Evolutionary conservation across 2,329 filamentous ascomycete species (phyloP).

Genomic region (Stachybotrys elegans): DNA sequence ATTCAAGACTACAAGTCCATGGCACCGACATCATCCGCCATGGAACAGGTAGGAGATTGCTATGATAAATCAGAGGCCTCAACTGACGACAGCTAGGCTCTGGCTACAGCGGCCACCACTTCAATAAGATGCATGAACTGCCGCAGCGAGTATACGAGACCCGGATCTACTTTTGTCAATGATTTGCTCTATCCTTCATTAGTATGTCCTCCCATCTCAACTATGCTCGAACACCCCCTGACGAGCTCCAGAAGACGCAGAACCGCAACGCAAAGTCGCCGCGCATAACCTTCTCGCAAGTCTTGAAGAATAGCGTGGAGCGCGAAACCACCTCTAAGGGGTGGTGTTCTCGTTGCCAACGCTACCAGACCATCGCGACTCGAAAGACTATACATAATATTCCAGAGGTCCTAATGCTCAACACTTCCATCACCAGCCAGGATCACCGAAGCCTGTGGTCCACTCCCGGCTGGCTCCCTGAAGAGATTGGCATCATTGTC

Average conservation of each 20-base stretch:
- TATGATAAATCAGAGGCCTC: background rate
- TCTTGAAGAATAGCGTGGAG: constrained; percentile 90
- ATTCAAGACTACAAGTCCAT: constrained; percentile 70
- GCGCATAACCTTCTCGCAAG: constrained; percentile 73
- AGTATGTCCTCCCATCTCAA: too few species aligned
- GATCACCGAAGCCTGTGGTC: constrained; percentile 82
- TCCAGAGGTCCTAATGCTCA: constrained; percentile 83
- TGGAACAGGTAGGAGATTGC: constrained; percentile 57
- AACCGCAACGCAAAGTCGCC: constrained; percentile 44
- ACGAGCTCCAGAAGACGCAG: constrained; percentile 40
- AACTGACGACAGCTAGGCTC: constrained; percentile 26
- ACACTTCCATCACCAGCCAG: constrained; percentile 67
- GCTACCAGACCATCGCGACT: constrained; percentile 83
- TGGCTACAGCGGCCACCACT: constrained; percentile 66
- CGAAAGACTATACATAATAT: constrained; percentile 78
- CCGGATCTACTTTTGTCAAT: constrained; percentile 75
- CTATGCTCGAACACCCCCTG: too few species aligned
- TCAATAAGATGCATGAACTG: constrained; percentile 83
- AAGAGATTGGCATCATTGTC: constrained; percentile 89
- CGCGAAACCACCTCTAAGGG: constrained; percentile 82
- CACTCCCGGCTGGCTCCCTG: constrained; percentile 83
- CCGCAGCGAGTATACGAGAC: constrained; percentile 75
- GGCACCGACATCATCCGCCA: constrained; percentile 52
- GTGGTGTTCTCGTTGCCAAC: constrained; percentile 87
- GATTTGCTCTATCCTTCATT: constrained; percentile 73